Conservation (phyloP, 106 monocot genomes). For the Allium fistulosum region DNA sequence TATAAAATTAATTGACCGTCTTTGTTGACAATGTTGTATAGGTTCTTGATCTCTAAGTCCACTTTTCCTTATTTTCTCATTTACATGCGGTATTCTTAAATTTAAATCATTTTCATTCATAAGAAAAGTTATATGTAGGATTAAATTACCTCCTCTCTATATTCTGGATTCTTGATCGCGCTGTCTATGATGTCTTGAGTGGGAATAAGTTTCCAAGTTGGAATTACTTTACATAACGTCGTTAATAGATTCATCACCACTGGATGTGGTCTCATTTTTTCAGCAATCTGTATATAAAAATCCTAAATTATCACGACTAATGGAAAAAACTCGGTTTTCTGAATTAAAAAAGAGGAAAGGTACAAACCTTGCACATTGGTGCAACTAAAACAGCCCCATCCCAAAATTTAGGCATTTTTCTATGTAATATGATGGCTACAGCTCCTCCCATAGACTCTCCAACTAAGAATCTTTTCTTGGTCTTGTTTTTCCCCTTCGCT, state of each 20-base stretch:
- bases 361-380: constrained; percentile 62
- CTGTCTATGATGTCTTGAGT: constrained; percentile 45
- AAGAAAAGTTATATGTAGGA: too few species aligned
- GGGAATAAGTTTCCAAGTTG: constrained; percentile 52
- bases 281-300: constrained; percentile 32
- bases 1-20: too few species aligned
- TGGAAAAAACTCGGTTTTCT: too few species aligned
- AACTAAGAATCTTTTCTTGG: constrained; percentile 34
- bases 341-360: background rate
- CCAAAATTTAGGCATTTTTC: constrained; percentile 42
- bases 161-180: constrained; percentile 34
- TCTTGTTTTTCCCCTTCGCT: constrained; percentile 46
- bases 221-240: constrained; percentile 31
- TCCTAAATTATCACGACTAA: too few species aligned
- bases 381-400: constrained; percentile 59
- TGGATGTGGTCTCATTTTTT: constrained; percentile 55
- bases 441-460: constrained; percentile 84
- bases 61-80: too few species aligned
- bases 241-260: constrained; percentile 26
- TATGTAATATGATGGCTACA: constrained; percentile 36
- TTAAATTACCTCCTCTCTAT: constrained; percentile 28
- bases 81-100: too few species aligned
- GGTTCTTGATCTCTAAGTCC: too few species aligned
- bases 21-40: too few species aligned
- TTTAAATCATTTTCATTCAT: too few species aligned